Base-by-base conservation (phyloP, 225 moss, liverwort and hornwort genomes). In the Pleurozium schreberi region DNA sequence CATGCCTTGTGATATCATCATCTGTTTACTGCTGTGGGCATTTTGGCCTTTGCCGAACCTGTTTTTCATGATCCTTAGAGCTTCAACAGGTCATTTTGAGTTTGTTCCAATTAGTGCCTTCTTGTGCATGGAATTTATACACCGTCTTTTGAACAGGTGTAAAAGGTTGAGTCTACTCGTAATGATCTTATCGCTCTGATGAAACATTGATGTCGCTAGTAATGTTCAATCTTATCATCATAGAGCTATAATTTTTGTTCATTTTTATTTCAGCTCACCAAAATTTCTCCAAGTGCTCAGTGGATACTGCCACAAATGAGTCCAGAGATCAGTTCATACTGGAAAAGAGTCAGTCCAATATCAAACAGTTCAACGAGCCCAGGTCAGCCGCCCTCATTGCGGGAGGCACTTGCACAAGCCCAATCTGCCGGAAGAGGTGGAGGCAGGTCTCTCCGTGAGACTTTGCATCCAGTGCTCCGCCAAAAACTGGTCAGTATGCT, bases 301-400 rank as follows among this genome's bases (percentile, higher is more conserved):
- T 94, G 92, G 94, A 66, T 92, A 93, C 90, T 95, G 92, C 95
- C 98, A 69, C 97, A 94, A 91, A 91, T 93, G 87, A 98, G 97
- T 88, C 97, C 97, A 86, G 98, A 98, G 65, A 92, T 93, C 85
- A 93, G 93, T 88, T 93, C 95, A 88, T 93, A 95, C 79, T 98
- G 96, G 97, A 97, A 96, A 89, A 96, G 95, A 89, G 83, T 94
- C 67, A 98, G 98, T 85, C 98, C 98, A 78, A 95, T 93, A 49
- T 91, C 93, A 76, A 93, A 89, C 77, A 93, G 95, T 84, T 92
- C 95, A 76, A 95, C 88, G 73, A 97, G 97, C 87, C 98, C 98
- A 79, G 92, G 93, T 91, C 98, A 98, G 80, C 92, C 97, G 36
- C 95, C 96, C 80, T 96, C 97, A 43, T 91, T 96, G 86, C 91